phyloP scores from a whole-genome alignment of 768 basidiomycete genomes.

The Agaricus sinodeliciosus region DNA sequence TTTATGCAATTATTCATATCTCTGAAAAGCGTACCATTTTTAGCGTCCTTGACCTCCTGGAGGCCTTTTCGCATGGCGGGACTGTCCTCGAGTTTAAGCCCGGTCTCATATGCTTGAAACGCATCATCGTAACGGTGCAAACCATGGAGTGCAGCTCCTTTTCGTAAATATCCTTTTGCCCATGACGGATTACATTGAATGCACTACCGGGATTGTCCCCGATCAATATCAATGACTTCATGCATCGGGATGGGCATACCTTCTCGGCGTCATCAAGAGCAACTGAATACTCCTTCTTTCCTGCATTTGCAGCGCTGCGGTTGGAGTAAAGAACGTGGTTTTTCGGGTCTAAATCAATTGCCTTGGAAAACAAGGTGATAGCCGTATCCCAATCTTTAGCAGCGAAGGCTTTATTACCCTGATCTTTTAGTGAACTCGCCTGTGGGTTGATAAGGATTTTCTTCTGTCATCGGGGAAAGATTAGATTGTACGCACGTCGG shows the following conservation, averaged over 20 bases:
- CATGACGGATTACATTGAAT: conserved; percentile 74
- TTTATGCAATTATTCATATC: background rate
- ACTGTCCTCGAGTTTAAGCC: conserved; percentile 77
- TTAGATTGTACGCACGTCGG: conserved; percentile 25
- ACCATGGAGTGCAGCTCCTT: conserved; percentile 91
- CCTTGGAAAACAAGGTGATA: conserved; percentile 75
- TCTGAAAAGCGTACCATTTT: conserved; percentile 40
- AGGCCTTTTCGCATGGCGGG: conserved; percentile 81
- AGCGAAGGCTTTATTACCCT: conserved; percentile 93
- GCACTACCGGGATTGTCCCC: conserved; percentile 42
- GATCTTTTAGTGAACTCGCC: conserved; percentile 72
- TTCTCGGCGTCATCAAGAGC: conserved; percentile 88
- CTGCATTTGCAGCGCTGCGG: conserved; percentile 85
- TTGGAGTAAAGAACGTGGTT: conserved; percentile 94
- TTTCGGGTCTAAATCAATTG: conserved; percentile 71
- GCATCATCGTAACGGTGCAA: conserved; percentile 74
- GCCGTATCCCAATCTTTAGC: conserved; percentile 90
- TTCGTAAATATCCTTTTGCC: conserved; percentile 87
- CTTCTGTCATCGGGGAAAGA: background rate
- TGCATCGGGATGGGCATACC: conserved; percentile 36
- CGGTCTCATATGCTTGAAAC: conserved; percentile 75
- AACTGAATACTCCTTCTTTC: conserved; percentile 67
- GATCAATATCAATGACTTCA: background rate
- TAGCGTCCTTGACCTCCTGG: conserved; percentile 81
- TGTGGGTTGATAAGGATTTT: conserved; percentile 11